Evolutionary conservation across 768 basidiomycete genomes (phyloP).

Genomic region (Mycena indigotica): DNA sequence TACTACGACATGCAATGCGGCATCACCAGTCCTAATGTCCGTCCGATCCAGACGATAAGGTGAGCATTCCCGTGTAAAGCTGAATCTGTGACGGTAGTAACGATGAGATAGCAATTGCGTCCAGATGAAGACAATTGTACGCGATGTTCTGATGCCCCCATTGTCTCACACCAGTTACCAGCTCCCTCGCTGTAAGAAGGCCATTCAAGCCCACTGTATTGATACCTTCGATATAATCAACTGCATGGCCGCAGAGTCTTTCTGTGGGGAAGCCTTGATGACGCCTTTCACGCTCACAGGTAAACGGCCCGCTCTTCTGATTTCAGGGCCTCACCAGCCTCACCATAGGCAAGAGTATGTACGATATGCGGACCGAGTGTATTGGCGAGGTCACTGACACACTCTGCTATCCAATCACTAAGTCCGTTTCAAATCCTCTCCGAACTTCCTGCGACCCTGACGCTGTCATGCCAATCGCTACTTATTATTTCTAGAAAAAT

Average conservation of each 20-base stretch:
- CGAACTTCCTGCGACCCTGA: not conserved
- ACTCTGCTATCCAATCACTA: slow-evolving; percentile 13
- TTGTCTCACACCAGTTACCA: slow-evolving; percentile 9
- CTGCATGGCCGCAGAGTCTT: slow-evolving; percentile 42
- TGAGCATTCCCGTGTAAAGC: slow-evolving; percentile 6
- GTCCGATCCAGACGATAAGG: slow-evolving; percentile 40
- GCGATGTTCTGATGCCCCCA: not conserved
- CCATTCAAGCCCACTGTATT: slow-evolving; percentile 41
- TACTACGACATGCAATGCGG: slow-evolving; percentile 54
- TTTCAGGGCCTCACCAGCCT: slow-evolving; percentile 15
- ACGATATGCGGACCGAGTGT: slow-evolving; percentile 20
- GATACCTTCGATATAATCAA: slow-evolving; percentile 45
- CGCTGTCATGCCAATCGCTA: no score
- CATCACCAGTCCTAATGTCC: slow-evolving; percentile 31
- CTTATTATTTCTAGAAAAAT: slow-evolving; percentile 48
- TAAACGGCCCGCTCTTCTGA: no score
- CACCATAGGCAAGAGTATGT: slow-evolving; percentile 5
- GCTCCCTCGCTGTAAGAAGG: slow-evolving; percentile 49
- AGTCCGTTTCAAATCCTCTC: not conserved
- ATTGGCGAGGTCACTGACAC: slow-evolving; percentile 17
- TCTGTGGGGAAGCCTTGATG: slow-evolving; percentile 37
- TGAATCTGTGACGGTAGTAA: no score
- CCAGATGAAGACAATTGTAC: slow-evolving; percentile 45
- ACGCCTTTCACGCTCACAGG: slow-evolving; percentile 31
- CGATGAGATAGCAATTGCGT: slow-evolving; percentile 30